These are phyloP conservation scores for Apiotrichum domesticum DNA, from an alignment of 1,284 basidiomycete species.

Conservation along the genomic window DNA sequence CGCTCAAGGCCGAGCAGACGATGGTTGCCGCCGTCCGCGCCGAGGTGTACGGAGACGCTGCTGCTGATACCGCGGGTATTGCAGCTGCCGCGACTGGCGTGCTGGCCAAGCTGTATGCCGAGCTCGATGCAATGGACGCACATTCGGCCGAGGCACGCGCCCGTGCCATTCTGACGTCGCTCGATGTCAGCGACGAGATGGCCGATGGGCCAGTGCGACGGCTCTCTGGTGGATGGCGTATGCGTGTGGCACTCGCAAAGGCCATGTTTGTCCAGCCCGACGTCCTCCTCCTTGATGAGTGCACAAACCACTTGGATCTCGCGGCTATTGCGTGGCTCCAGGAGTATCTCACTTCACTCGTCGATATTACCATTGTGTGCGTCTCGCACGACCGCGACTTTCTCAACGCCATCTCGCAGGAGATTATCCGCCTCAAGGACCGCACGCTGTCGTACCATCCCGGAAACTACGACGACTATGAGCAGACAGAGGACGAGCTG, in stretches of 20 bases:
- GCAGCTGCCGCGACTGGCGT: slow-evolving; percentile 35
- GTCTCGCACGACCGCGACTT: slow-evolving; percentile 68
- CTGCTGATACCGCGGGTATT: not conserved
- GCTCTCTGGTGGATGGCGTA: slow-evolving; percentile 66
- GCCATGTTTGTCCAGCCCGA: slow-evolving; percentile 49
- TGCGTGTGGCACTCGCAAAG: slow-evolving; percentile 53
- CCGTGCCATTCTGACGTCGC: slow-evolving; percentile 50
- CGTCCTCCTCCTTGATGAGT: slow-evolving; percentile 47
- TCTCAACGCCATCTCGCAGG: slow-evolving; percentile 59
- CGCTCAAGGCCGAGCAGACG: slow-evolving; percentile 15
- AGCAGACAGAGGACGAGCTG: slow-evolving; percentile 19
- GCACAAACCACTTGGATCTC: slow-evolving; percentile 50
- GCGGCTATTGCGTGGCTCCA: slow-evolving; percentile 51
- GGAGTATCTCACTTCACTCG: slow-evolving; percentile 51
- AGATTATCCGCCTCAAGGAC: slow-evolving; percentile 60
- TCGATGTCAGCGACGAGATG: slow-evolving; percentile 58
- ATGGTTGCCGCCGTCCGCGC: slow-evolving; percentile 9
- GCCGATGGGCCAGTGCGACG: slow-evolving; percentile 51
- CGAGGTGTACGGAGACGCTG: slow-evolving; percentile 1
- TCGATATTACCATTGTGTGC: slow-evolving; percentile 53
- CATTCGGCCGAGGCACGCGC: slow-evolving; percentile 56
- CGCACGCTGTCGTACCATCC: slow-evolving; percentile 52
- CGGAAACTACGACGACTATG: slow-evolving; percentile 20
- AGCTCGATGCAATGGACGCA: slow-evolving; percentile 41
- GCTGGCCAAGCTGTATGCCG: slow-evolving; percentile 59